Percentiles rank a stretch among this genome's conserved stretches.
Evolutionary conservation across 2,329 filamentous ascomycete genomes (phyloP).

Genomic region (Talaromyces sp.): DNA sequence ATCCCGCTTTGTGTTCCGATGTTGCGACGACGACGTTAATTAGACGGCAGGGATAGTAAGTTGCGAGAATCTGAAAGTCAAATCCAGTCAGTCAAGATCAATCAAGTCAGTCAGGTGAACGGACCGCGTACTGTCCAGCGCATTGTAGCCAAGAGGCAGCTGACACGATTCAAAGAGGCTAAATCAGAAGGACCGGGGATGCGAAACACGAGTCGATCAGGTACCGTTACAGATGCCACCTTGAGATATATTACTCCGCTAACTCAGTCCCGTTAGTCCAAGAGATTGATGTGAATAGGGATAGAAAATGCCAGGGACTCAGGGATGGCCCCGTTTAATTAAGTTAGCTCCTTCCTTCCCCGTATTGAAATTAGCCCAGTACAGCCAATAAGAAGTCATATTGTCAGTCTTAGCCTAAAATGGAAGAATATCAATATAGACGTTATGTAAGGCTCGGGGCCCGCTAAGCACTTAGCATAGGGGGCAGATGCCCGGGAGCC

Average conservation of each 20-base stretch:
- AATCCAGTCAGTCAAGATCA: background rate
- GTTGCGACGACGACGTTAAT: background rate
- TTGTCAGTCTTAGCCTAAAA: too few relatives aligned
- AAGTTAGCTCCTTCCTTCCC: background rate
- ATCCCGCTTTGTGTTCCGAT: background rate
- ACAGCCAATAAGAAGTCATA: background rate
- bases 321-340: conserved; percentile 1
- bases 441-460: too few relatives aligned
- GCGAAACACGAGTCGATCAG: conserved; percentile 4
- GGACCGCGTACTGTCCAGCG: background rate
- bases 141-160: conserved; percentile 1
- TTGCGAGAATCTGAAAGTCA: background rate
- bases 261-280: background rate
- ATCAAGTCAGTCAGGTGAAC: background rate
- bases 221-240: conserved; percentile 5
- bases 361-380: too few relatives aligned
- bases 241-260: background rate
- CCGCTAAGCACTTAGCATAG: too few relatives aligned
- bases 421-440: too few relatives aligned
- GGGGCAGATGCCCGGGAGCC: too few relatives aligned
- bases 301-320: background rate
- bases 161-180: conserved; percentile 1
- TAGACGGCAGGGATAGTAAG: background rate
- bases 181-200: conserved; percentile 5
- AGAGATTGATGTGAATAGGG: background rate